phyloP scores from a whole-genome alignment of 345 rosid species.

The Brassica incana region DNA sequence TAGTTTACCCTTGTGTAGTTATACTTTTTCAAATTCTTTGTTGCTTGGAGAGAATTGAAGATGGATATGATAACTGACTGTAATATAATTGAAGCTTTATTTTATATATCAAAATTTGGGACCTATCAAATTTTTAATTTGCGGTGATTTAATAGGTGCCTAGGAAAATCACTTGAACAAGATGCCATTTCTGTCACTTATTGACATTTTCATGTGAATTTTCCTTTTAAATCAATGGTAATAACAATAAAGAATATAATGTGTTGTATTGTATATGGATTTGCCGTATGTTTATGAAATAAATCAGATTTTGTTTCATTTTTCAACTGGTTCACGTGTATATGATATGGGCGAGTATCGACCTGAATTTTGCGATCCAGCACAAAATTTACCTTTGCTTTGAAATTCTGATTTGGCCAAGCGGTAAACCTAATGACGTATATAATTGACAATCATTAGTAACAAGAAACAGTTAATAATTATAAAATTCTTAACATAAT shows the following conservation, averaged over 20 bases:
- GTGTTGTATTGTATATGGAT: background rate
- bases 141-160: too few species aligned
- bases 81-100: too few species aligned
- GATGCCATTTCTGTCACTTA: conserved; percentile 11
- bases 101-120: too few species aligned
- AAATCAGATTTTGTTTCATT: background rate
- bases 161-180: conserved; percentile 20
- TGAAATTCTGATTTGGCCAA: too few species aligned
- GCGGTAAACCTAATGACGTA: too few species aligned
- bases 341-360: background rate
- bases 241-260: background rate
- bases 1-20: conserved; percentile 10
- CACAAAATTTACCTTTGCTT: background rate
- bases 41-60: too few species aligned
- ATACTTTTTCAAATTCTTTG: background rate
- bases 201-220: conserved; percentile 28
- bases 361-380: background rate
- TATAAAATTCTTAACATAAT: too few species aligned
- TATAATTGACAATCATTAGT: too few species aligned
- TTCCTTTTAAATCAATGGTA: background rate
- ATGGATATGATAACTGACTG: too few species aligned
- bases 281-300: background rate
- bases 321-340: background rate
- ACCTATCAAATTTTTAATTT: too few species aligned
- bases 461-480: too few species aligned